Evolutionary conservation across 371 early-diverging fungal species (phyloP).

Genomic region (Blastocladiella emersonii): DNA sequence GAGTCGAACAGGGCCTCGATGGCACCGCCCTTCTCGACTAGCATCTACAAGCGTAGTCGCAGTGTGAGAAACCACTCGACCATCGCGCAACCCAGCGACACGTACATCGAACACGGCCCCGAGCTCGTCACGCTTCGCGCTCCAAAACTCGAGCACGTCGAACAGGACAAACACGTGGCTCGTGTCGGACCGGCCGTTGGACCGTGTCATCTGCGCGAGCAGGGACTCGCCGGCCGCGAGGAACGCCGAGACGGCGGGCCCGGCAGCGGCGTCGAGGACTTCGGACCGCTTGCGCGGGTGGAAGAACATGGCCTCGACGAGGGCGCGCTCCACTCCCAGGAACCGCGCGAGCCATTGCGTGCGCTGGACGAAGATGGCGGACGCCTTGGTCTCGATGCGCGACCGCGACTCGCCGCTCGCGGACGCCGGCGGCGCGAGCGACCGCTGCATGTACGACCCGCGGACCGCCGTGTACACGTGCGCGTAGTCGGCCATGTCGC

Average conservation of each 20-base stretch:
- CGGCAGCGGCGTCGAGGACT: conserved; percentile 38
- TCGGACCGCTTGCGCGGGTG: conserved; percentile 29
- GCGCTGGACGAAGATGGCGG: conserved; percentile 46
- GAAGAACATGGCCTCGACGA: conserved; percentile 12
- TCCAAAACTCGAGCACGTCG: conserved; percentile 49
- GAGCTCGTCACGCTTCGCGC: not conserved
- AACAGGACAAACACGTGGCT: conserved; percentile 62
- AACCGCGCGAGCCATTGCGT: conserved; percentile 24
- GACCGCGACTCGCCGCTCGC: conserved; percentile 21
- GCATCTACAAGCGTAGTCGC: too few species aligned
- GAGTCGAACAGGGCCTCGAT: not conserved
- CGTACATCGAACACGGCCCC: not conserved
- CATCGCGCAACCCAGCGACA: too few species aligned
- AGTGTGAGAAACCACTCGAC: too few species aligned
- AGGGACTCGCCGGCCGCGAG: conserved; percentile 50
- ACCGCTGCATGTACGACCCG: conserved; percentile 46
- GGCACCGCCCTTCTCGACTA: not conserved
- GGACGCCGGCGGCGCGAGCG: conserved; percentile 38
- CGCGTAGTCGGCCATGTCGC: conserved; percentile 47
- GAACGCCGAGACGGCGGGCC: conserved; percentile 41
- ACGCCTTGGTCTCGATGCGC: conserved; percentile 45
- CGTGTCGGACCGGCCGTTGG: conserved; percentile 26
- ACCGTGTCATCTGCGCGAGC: conserved; percentile 41
- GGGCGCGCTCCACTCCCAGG: not conserved
- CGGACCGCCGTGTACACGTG: conserved; percentile 62